Conservation (phyloP, 2,329 filamentous ascomycete genomes). For the Verticillium alfalfae region DNA sequence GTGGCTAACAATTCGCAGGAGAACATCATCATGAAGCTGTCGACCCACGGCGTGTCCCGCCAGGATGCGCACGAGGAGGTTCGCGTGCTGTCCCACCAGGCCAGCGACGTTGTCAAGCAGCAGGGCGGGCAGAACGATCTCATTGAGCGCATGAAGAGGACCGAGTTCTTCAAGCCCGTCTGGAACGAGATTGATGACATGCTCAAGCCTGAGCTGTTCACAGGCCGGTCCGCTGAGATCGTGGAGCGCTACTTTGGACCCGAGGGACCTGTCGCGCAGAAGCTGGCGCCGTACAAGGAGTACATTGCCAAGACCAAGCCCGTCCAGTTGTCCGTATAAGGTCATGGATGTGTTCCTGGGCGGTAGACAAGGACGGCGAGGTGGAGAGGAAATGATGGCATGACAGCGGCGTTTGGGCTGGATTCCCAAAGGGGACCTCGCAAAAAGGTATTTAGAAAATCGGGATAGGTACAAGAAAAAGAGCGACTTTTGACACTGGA, state of each 20-base stretch:
- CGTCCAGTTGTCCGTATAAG: conserved; percentile 31
- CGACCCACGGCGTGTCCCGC: conserved; percentile 62
- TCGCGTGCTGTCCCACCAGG: conserved; percentile 74
- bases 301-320: conserved; percentile 26
- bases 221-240: conserved; percentile 37
- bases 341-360: not conserved
- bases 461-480: not conserved
- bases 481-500: too few species aligned
- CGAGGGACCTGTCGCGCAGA: conserved; percentile 30
- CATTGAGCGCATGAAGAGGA: conserved; percentile 67
- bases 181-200: conserved; percentile 63
- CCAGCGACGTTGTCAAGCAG: conserved; percentile 52
- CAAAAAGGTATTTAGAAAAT: not conserved
- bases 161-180: conserved; percentile 70
- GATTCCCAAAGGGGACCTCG: not conserved
- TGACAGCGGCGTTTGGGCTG: not conserved
- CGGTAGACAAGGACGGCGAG: not conserved
- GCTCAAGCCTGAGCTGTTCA: conserved; percentile 54
- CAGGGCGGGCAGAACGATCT: conserved; percentile 22
- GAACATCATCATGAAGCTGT: conserved; percentile 73
- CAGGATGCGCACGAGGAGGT: conserved; percentile 88
- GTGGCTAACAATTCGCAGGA: conserved; percentile 20
- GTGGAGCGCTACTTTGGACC: conserved; percentile 38
- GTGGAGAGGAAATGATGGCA: not conserved
- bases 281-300: conserved; percentile 27